These are phyloP conservation scores for Wickerhamomyces queroliae DNA, from an alignment of 805 yeast genomes.

Conservation along the genomic window DNA sequence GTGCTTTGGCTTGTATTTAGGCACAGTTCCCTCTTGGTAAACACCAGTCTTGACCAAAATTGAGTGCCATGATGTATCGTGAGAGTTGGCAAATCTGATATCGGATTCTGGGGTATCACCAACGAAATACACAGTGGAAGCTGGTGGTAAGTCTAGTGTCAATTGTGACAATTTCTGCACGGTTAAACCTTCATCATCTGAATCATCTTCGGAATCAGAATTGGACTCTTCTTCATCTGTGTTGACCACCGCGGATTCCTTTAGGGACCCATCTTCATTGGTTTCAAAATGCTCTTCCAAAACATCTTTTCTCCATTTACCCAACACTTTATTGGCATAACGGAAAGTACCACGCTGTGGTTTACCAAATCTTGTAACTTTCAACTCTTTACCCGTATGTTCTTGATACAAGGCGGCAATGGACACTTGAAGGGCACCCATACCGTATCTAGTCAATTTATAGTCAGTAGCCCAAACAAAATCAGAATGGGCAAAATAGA, in stretches of 20 bases:
- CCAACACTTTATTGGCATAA: conserved; percentile 73
- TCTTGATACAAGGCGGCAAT: conserved; percentile 81
- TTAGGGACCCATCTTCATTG: conserved; percentile 26
- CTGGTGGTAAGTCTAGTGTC: conserved; percentile 64
- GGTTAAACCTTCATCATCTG: conserved; percentile 38
- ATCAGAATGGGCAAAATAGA: conserved; percentile 88
- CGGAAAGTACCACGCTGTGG: conserved; percentile 85
- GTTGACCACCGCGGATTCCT: conserved; percentile 22
- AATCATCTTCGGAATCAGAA: conserved; percentile 19
- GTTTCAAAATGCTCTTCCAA: conserved; percentile 68
- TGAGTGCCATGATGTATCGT: conserved; percentile 80
- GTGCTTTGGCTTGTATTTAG: conserved; percentile 75
- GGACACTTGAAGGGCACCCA: conserved; percentile 91
- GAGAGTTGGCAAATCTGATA: conserved; percentile 81
- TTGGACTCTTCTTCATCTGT: conserved; percentile 3
- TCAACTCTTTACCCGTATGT: conserved; percentile 76
- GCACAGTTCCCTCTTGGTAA: conserved; percentile 72
- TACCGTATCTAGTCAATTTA: conserved; percentile 77
- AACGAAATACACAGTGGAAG: conserved; percentile 81
- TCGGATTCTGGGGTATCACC: conserved; percentile 91
- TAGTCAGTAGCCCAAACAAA: conserved; percentile 92
- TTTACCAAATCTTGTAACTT: conserved; percentile 82
- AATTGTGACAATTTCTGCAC: conserved; percentile 38
- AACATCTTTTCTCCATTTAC: conserved; percentile 73
- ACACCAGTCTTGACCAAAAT: conserved; percentile 86